These are phyloP conservation scores for Gelatoporia subvermispora DNA, from an alignment of 768 basidiomycete species.

Conservation along the genomic window DNA sequence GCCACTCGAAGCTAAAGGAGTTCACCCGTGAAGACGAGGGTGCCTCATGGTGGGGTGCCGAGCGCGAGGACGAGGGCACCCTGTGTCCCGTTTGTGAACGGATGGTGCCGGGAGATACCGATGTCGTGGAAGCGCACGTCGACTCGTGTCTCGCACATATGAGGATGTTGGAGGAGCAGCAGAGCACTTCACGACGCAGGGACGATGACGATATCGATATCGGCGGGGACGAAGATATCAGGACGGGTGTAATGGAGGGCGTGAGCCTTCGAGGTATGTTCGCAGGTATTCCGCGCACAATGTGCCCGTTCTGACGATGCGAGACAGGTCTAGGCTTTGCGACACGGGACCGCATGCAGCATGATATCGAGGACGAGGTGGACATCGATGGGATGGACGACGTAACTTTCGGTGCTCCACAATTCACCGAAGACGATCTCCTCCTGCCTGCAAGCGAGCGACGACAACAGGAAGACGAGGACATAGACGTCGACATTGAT, in stretches of 20 bases:
- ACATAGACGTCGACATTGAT: conserved; percentile 41
- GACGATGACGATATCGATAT: conserved; percentile 27
- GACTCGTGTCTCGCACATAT: conserved; percentile 69
- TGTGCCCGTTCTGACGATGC: neutral
- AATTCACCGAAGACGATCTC: conserved; percentile 75
- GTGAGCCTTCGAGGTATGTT: conserved; percentile 31
- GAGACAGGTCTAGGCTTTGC: conserved; percentile 66
- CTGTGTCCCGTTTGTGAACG: conserved; percentile 69
- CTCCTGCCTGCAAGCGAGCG: conserved; percentile 28
- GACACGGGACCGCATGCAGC: conserved; percentile 47
- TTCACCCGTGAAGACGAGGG: conserved; percentile 61
- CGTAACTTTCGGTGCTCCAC: conserved; percentile 57
- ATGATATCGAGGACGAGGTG: conserved; percentile 74
- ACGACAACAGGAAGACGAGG: conserved; percentile 22
- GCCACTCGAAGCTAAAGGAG: conserved; percentile 63
- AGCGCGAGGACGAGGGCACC: conserved; percentile 30
- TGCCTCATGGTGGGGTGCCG: conserved; percentile 15
- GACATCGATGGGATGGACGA: conserved; percentile 79
- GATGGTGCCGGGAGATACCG: conserved; percentile 58
- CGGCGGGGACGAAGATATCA: conserved; percentile 43
- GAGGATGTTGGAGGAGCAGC: conserved; percentile 39
- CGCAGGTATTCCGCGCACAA: conserved; percentile 1
- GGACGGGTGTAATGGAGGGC: conserved; percentile 31
- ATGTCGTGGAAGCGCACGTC: conserved; percentile 77
- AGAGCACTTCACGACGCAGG: conserved; percentile 20